Conservation (phyloP, 2,329 filamentous ascomycete genomes). For the Aspergillus sp. region DNA sequence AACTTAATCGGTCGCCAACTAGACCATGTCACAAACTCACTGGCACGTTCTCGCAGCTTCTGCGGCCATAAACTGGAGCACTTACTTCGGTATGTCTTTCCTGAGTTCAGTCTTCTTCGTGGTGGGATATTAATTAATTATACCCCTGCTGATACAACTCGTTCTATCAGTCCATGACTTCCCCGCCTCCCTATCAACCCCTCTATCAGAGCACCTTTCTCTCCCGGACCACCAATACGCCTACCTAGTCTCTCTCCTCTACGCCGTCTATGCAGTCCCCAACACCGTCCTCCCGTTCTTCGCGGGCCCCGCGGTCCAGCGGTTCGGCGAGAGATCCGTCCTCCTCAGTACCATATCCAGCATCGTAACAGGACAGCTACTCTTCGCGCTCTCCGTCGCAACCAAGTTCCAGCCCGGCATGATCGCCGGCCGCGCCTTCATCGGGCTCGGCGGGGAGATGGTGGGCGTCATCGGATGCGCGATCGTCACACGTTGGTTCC, state of each 20-base stretch:
- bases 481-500: conserved; percentile 9
- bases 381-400: conserved; percentile 1
- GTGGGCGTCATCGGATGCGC: conserved; percentile 7
- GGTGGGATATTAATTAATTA: background rate
- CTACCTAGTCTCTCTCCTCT: conserved; percentile 6
- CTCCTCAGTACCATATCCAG: background rate
- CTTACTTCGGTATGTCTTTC: background rate
- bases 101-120: background rate
- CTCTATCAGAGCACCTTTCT: background rate
- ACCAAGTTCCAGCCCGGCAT: background rate
- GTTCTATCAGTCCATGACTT: conserved; percentile 1
- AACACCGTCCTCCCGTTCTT: conserved; percentile 7
- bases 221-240: conserved; percentile 2
- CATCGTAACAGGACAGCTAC: conserved; percentile 2
- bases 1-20: background rate
- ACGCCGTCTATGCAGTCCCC: conserved; percentile 4
- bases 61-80: background rate
- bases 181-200: conserved; percentile 1
- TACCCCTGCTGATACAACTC: background rate
- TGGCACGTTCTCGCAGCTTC: conserved; percentile 5
- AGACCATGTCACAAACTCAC: conserved; percentile 1
- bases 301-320: conserved; percentile 1
- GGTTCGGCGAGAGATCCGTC: conserved; percentile 1
- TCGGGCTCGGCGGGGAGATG: conserved; percentile 8
- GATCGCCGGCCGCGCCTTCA: conserved; percentile 4